These are phyloP conservation scores for Fraxinus excelsior DNA, from an alignment of 257 asterid genomes.

Conservation along the genomic window DNA sequence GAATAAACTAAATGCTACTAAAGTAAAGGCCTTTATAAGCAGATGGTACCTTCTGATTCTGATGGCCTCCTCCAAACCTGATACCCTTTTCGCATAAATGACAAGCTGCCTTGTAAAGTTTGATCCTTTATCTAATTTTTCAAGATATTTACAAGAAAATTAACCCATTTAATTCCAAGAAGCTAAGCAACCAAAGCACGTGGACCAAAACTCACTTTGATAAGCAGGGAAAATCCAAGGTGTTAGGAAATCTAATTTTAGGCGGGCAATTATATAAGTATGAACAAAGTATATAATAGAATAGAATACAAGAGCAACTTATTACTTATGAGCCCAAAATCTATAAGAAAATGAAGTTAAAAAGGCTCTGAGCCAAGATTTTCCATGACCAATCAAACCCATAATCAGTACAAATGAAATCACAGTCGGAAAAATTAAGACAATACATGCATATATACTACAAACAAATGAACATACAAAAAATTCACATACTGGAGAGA, in stretches of 20 bases:
- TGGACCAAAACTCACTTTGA: not conserved
- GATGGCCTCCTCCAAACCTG: constrained; percentile 90
- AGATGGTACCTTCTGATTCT: constrained; percentile 66
- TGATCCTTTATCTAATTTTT: constrained; percentile 37
- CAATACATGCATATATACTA: not conserved
- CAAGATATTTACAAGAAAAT: constrained; percentile 19
- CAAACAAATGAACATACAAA: constrained; percentile 26
- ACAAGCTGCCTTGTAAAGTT: constrained; percentile 39
- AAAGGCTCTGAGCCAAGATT: not conserved
- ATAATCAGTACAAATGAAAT: not conserved
- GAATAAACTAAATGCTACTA: not conserved
- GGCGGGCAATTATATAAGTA: not conserved
- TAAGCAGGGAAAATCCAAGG: not conserved
- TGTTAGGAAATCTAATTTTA: not conserved
- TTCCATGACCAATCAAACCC: not conserved
- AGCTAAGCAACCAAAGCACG: constrained; percentile 9
- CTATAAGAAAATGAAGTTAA: not conserved
- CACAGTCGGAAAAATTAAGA: not conserved
- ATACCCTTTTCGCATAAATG: constrained; percentile 66
- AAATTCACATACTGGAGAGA: constrained; percentile 40
- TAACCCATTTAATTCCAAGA: constrained; percentile 26
- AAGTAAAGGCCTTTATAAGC: not conserved
- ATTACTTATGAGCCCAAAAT: not conserved
- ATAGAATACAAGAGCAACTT: not conserved
- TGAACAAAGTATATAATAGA: not conserved